Evolutionary conservation across 1,284 basidiomycete genomes (phyloP), one percentile per base, ranked within the genome.

Genomic region (Ceratorhiza oryzae-sativae): DNA sequence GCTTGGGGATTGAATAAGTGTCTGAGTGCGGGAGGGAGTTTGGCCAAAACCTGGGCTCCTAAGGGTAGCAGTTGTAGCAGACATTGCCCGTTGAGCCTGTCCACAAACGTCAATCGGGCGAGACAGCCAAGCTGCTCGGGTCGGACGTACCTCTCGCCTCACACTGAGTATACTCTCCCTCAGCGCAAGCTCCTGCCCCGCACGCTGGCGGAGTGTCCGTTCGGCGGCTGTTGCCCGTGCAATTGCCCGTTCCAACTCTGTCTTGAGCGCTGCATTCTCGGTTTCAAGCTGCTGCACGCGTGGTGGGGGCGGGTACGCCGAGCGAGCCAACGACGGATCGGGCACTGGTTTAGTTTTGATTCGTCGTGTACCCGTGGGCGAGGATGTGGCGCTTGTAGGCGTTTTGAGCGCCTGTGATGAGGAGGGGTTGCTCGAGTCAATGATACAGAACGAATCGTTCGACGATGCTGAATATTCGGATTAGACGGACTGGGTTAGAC

Each of bases 131-230:
- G 36, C 5, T 45, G 2, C 2, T 18, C 18, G 18, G 32, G 8
- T 15, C 15, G 20, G 27, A 75, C 76, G 34, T 63, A 89, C 91
- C 84, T 93, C 91, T 80, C 87, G 86, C n/a, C 89, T 86, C 3
- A 90, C 91, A 79, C 89, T 83, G 74, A 88, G 86, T 76, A 93
- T 91, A 76, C 90, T 91, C 75, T 92, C 91, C 20, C 90, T 87
- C 71, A 93, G 80, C 56, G 91, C 86, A 72, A 86, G 83, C 77
- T 92, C 91, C 77, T 92, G 91, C 75, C 91, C 90, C 78, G 88
- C 88, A 72, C 90, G 74, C 36, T 72, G 71, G 27, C 61, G 30
- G 23, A 75, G 58, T 25, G 86, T 81, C 27, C 84, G 84, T 73
- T 91, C 89, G 27, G 88, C 84, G 4, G 83, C 81, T 34, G 86